Conservation (phyloP, 2,329 filamentous ascomycete species). For the Bisporella sp. region DNA sequence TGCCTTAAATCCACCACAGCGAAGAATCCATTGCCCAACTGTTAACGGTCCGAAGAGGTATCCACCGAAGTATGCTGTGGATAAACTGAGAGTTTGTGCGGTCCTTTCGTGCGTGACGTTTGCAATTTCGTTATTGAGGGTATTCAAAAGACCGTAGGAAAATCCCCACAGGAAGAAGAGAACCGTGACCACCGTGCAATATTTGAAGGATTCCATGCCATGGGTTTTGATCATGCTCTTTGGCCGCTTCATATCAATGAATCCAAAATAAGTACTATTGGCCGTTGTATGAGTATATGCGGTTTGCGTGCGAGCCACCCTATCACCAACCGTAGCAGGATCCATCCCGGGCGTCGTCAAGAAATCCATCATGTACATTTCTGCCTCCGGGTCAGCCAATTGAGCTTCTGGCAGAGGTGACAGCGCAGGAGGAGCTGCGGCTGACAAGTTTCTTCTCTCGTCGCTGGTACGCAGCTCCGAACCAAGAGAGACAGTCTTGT, state of each 20-base stretch:
- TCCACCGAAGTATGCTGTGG: slow-evolving; percentile 63
- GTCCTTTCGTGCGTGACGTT: slow-evolving; percentile 48
- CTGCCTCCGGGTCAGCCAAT: slow-evolving; percentile 8
- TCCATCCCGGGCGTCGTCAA: slow-evolving; percentile 15
- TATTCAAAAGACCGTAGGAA: slow-evolving; percentile 80
- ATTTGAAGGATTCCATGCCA: slow-evolving; percentile 58
- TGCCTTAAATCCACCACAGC: slow-evolving; percentile 67
- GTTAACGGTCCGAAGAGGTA: slow-evolving; percentile 65
- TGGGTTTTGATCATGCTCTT: slow-evolving; percentile 65
- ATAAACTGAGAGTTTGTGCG: slow-evolving; percentile 59
- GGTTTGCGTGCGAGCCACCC: slow-evolving; percentile 6
- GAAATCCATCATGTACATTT: slow-evolving; percentile 21
- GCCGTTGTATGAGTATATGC: slow-evolving; percentile 11
- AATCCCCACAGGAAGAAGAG: slow-evolving; percentile 88
- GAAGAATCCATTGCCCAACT: slow-evolving; percentile 65
- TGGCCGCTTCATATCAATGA: slow-evolving; percentile 62
- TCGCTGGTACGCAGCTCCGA: slow-evolving; percentile 1
- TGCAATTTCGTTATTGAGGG: slow-evolving; percentile 67
- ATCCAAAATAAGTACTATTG: slow-evolving; percentile 61
- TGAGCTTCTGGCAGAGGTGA: too few relatives aligned
- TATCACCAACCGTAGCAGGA: too few relatives aligned
- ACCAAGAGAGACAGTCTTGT: slow-evolving; percentile 10
- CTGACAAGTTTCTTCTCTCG: background rate
- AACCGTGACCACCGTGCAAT: slow-evolving; percentile 67
- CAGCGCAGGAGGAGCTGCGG: slow-evolving; percentile 5